Evolutionary conservation across 768 basidiomycete species (phyloP).

Genomic region (Cystofilobasidium macerans): DNA sequence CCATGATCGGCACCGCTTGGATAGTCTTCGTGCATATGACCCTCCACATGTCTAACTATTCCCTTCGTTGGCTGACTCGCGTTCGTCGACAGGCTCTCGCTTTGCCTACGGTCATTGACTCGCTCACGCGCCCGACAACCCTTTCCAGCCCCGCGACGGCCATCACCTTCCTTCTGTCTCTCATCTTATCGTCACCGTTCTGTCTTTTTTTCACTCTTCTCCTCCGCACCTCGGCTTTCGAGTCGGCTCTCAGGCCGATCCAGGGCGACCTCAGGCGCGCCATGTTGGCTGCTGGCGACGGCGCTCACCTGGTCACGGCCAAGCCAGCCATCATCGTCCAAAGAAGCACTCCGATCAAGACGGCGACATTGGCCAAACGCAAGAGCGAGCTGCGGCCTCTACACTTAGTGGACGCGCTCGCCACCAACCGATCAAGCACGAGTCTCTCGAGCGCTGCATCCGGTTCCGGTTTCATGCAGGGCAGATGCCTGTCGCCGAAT

Average conservation of each 20-base stretch:
- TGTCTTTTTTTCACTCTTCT: constrained; percentile 3
- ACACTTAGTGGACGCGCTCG: background rate
- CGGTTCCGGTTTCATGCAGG: background rate
- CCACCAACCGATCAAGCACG: background rate
- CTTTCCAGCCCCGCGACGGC: background rate
- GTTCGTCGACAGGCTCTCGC: constrained; percentile 2
- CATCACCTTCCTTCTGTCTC: constrained; percentile 1
- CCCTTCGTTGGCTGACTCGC: too few relatives aligned
- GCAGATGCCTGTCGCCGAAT: constrained; percentile 11
- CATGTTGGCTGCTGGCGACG: too few relatives aligned
- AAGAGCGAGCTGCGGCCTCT: constrained; percentile 1
- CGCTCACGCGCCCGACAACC: background rate
- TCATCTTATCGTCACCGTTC: constrained; percentile 7
- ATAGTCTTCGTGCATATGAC: background rate
- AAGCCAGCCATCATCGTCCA: background rate
- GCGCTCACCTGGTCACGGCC: too few relatives aligned
- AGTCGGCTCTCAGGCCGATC: background rate
- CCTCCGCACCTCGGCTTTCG: constrained; percentile 7
- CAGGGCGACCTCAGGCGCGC: too few relatives aligned
- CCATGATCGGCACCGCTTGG: background rate
- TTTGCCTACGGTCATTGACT: constrained; percentile 3
- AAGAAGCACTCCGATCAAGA: background rate
- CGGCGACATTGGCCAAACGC: background rate
- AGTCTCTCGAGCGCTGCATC: background rate
- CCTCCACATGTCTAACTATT: too few relatives aligned